Conservation (phyloP, 1,139 yeast species). For the Pichia sp. region DNA sequence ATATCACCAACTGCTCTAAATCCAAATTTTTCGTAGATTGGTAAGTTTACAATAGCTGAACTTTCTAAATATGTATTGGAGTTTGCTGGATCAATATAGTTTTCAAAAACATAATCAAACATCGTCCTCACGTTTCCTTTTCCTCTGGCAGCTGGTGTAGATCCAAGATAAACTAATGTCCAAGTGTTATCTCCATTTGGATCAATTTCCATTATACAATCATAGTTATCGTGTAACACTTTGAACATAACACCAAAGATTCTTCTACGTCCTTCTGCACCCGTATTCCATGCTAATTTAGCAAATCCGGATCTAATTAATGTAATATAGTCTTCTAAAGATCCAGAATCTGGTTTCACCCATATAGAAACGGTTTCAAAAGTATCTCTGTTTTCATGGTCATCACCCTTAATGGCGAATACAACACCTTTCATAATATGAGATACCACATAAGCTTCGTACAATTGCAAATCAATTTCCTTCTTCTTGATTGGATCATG, state of each 20-base stretch:
- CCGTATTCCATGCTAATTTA: constrained; percentile 45
- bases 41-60: constrained; percentile 46
- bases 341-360: constrained; percentile 50
- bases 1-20: constrained; percentile 47
- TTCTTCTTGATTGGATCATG: constrained; percentile 34
- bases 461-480: constrained; percentile 42
- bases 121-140: constrained; percentile 59
- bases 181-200: constrained; percentile 36
- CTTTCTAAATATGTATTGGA: constrained; percentile 53
- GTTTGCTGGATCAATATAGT: constrained; percentile 43
- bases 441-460: constrained; percentile 52
- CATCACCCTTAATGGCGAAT: constrained; percentile 37
- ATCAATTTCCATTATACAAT: constrained; percentile 28
- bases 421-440: constrained; percentile 54
- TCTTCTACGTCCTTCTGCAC: constrained; percentile 48
- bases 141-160: constrained; percentile 54
- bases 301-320: constrained; percentile 55
- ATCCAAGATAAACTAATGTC: constrained; percentile 59
- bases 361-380: constrained; percentile 63
- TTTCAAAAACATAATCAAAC: constrained; percentile 50
- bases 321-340: constrained; percentile 42
- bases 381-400: constrained; percentile 30
- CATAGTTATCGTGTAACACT: constrained; percentile 45
- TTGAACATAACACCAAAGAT: constrained; percentile 54
- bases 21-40: constrained; percentile 55